Base-by-base conservation (phyloP, 2,329 filamentous ascomycete species). In the Penicillium sclerotigenum region DNA sequence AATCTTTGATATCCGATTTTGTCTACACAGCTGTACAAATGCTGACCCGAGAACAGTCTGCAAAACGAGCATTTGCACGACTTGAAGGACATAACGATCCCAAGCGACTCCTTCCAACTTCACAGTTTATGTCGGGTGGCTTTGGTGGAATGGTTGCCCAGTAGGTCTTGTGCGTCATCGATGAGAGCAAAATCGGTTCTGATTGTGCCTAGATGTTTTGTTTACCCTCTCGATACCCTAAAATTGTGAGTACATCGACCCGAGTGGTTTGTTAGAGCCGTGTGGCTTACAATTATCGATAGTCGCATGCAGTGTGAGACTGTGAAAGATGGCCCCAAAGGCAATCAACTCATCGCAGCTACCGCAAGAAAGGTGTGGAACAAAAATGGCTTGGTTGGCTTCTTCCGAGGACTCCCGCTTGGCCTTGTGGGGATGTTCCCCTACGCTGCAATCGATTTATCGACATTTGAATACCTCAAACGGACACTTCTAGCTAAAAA, bases 391-490 rank as follows among this genome's bases (percentile, higher is more conserved):
- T 64, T 92, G 28, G 80, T 83, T 31, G 82, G 89, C 7, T 93
- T 91, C 60, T 99, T 97, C 73, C 90, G 93, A 52, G 94, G 94
- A 38, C 82, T 99, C 33, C 92, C 91, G 0, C 94, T 97, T 84
- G 94, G 94, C 16, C 81, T 99, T 4, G 78, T 97, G 48, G 94
- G 94, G 71, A 97, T 97, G 86, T 99, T 99, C 68, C 94, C 94
- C 0, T 99, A 97, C 73, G 93, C 91, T 40, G 94, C 94, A 47
- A 95, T 99, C 69, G 94, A 99, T 71, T 87, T 99, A 68, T 91
- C 90, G 62, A 96, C 91, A 0, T 99, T 97, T 69, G 94, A 99
- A 75, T 86, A 94, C 58, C 82, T 97, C 59, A 99, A 99, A 76
- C 85, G 83, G 46, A 81, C 81, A 8, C 85, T 95, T 61, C 83